Conservation (phyloP, 305 asterid genomes). For the Salvia sclarea region DNA sequence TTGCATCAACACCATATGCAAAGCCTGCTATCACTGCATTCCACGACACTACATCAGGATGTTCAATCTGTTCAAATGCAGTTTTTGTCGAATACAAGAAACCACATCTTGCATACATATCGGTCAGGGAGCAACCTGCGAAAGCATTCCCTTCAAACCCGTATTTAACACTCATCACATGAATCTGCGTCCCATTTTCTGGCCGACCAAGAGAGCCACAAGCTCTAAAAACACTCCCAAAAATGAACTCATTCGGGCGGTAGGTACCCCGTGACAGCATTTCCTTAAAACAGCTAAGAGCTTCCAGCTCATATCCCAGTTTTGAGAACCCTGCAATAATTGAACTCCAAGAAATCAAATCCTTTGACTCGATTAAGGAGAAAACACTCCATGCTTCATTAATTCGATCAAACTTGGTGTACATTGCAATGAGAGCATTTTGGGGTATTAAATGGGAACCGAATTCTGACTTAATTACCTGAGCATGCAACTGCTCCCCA, state of each 20-base stretch:
- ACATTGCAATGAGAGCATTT: constrained; percentile 75
- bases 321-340: constrained; percentile 75
- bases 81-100: constrained; percentile 54
- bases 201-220: constrained; percentile 54
- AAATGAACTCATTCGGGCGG: constrained; percentile 60
- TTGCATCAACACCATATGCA: constrained; percentile 53
- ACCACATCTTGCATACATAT: constrained; percentile 81
- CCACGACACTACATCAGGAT: constrained; percentile 71
- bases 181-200: constrained; percentile 64
- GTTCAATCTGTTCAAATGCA: constrained; percentile 52
- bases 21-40: constrained; percentile 66
- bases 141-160: constrained; percentile 56
- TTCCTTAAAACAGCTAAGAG: constrained; percentile 55
- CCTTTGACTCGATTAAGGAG: constrained; percentile 46
- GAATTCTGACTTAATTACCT: constrained; percentile 56
- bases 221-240: constrained; percentile 69
- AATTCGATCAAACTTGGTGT: constrained; percentile 50
- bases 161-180: constrained; percentile 59
- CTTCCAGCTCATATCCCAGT: constrained; percentile 62
- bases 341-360: constrained; percentile 85
- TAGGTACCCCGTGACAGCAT: constrained; percentile 51
- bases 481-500: constrained; percentile 66
- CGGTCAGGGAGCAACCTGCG: constrained; percentile 68
- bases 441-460: constrained; percentile 61
- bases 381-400: constrained; percentile 50